These are phyloP conservation scores for Aspergillus cristatus DNA, from an alignment of 495 filamentous ascomycete genomes.

Conservation along the genomic window DNA sequence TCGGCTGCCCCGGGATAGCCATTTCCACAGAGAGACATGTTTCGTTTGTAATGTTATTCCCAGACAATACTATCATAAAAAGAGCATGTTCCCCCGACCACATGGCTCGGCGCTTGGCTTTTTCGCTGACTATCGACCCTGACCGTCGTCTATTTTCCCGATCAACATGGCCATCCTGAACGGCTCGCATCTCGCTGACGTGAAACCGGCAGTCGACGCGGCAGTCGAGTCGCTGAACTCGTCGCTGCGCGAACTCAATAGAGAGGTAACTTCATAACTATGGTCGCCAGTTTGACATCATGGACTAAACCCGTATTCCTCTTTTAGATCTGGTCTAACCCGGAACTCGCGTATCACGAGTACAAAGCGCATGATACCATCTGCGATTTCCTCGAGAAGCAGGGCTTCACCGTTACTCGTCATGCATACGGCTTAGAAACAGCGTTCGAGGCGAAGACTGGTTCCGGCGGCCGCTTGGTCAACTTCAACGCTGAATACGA, in stretches of 20 bases:
- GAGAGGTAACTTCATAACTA: constrained; percentile 6
- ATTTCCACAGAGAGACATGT: no score
- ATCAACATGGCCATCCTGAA: constrained; percentile 5
- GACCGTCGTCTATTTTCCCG: background rate
- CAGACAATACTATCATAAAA: no score
- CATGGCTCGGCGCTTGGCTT: no score
- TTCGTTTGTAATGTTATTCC: no score
- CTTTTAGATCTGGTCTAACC: constrained; percentile 49
- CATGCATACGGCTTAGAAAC: constrained; percentile 36
- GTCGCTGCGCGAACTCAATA: constrained; percentile 23
- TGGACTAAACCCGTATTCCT: background rate
- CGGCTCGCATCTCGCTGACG: constrained; percentile 10
- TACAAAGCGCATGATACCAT: constrained; percentile 48
- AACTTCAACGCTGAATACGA: constrained; percentile 45
- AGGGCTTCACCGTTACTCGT: constrained; percentile 49
- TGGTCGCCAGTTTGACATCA: constrained; percentile 2
- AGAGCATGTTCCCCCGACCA: no score
- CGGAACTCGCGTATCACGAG: constrained; percentile 50
- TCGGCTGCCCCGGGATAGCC: no score
- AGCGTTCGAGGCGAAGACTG: constrained; percentile 28
- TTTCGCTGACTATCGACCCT: no score
- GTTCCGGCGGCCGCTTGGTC: constrained; percentile 31
- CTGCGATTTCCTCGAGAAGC: constrained; percentile 43
- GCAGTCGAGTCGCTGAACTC: constrained; percentile 15
- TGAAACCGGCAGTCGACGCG: constrained; percentile 20